Conservation (phyloP, 1,139 yeast species). For the Yamadazyma dushanensis region DNA sequence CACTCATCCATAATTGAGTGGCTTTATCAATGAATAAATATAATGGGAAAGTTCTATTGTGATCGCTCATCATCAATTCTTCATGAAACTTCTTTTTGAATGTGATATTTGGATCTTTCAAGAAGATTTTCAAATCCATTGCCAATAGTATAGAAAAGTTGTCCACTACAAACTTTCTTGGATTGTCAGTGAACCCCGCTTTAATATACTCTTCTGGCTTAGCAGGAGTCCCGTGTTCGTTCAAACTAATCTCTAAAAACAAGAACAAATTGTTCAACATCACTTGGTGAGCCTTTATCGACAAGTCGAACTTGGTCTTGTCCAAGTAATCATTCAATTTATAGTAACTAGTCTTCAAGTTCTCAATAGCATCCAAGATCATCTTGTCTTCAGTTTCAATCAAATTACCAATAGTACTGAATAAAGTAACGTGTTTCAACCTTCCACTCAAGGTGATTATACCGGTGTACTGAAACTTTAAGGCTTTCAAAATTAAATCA, state of each 20-base stretch:
- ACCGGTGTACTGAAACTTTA: slow-evolving; percentile 39
- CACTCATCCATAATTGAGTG: slow-evolving; percentile 39
- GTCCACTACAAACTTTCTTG: slow-evolving; percentile 41
- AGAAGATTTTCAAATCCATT: slow-evolving; percentile 52
- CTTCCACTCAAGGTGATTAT: slow-evolving; percentile 46
- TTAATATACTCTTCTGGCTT: slow-evolving; percentile 46
- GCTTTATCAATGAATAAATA: slow-evolving; percentile 36
- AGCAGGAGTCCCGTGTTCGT: slow-evolving; percentile 47
- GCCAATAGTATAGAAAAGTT: slow-evolving; percentile 44
- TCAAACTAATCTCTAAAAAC: slow-evolving; percentile 42
- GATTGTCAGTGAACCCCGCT: slow-evolving; percentile 50
- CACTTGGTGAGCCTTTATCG: slow-evolving; percentile 41
- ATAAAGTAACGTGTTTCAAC: slow-evolving; percentile 46
- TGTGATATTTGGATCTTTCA: slow-evolving; percentile 55
- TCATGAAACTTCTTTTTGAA: slow-evolving; percentile 61
- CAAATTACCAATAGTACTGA: slow-evolving; percentile 41
- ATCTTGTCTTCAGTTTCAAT: slow-evolving; percentile 40
- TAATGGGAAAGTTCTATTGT: slow-evolving; percentile 44
- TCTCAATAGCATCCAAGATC: slow-evolving; percentile 33
- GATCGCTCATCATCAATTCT: slow-evolving; percentile 53
- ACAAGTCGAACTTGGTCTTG: slow-evolving; percentile 38
- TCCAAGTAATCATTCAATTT: slow-evolving; percentile 40
- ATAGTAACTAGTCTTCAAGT: slow-evolving; percentile 37
- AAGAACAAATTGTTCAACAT: slow-evolving; percentile 44
- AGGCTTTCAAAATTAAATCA: slow-evolving; percentile 45